phyloP scores from a whole-genome alignment of 768 basidiomycete genomes.

The Naganishia friedmannii region DNA sequence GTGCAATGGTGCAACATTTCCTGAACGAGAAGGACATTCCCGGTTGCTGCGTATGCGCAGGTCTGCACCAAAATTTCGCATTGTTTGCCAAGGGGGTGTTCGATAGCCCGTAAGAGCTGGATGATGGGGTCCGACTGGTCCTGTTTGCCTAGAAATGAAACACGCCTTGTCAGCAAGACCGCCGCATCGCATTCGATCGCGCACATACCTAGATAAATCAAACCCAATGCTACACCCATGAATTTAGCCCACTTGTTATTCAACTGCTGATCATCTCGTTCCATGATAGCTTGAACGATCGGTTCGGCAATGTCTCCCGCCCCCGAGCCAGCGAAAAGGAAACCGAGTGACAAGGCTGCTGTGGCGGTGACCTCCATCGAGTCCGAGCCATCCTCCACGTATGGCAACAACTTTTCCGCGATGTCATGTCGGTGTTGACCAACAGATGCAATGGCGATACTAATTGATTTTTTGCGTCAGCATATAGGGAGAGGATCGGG shows the following conservation, averaged over 20 bases:
- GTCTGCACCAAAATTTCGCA: conserved; percentile 89
- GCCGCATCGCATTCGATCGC: neutral
- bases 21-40: conserved; percentile 91
- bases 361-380: conserved; percentile 87
- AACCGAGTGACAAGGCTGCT: conserved; percentile 83
- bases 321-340: conserved; percentile 91
- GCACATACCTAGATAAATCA: conserved; percentile 79
- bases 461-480: conserved; percentile 26
- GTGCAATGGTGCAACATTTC: conserved; percentile 87
- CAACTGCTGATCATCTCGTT: conserved; percentile 59
- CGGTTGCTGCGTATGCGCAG: conserved; percentile 90
- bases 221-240: conserved; percentile 79
- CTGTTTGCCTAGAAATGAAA: conserved; percentile 66
- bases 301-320: conserved; percentile 87
- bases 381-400: conserved; percentile 72
- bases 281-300: conserved; percentile 85
- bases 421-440: conserved; percentile 90
- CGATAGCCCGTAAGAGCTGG: conserved; percentile 86
- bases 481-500: neutral
- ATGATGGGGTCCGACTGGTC: conserved; percentile 90
- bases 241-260: conserved; percentile 94
- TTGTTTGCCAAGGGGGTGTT: conserved; percentile 84
- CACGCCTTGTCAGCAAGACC: neutral
- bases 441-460: conserved; percentile 87
- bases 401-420: conserved; percentile 70